Base-by-base conservation (phyloP, 2,329 filamentous ascomycete species). In the Calcarisporium arbuscula region DNA sequence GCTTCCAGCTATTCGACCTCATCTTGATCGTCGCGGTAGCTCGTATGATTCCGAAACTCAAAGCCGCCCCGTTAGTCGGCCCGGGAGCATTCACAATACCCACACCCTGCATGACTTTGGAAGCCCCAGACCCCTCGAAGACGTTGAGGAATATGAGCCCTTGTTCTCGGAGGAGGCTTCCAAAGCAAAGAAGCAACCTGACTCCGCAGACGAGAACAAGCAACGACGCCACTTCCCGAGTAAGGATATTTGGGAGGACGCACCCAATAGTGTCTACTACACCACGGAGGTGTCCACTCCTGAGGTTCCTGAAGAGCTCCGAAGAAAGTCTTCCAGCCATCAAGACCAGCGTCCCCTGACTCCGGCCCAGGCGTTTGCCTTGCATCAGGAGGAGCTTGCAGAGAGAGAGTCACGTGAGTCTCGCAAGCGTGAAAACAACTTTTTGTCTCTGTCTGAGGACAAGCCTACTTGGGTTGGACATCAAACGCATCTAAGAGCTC, bases 241-340 rank as follows among this genome's bases (percentile, higher is more conserved):
- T 58, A 84, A 89, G 56, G 92, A 98, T 56, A 77, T 96, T 26
- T 98, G 92, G 92, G 92, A 98, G 64, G 94, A 98, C 57, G 82
- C 87, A 1, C 92, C 94, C 5, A 83, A 80, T 52, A 95, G 88
- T 60, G 70, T 86, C 34, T 80, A 92, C 51, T 78, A 74, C 51
- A 81, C 77, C 21, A 80, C 89, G 4, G 88, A 85, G 40, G 90
- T 96, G 7, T 85, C 82, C 4, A 92, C 86, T 1, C 88, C 88
- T 2, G 84, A 54, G 45, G 64, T 53, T 43, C 59, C 41, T 50
- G 78, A 43, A 51, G 30, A 40, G 16, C 30, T 14, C 11, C 21
- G 34, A 35, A 52, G 47, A 42, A 52, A 51, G 40, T 54, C 51
- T 15, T 49, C 51, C 6, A 47, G 40, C 4, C 39, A 49, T n/a